These are phyloP conservation scores for Westerdykella sp. DNA, from an alignment of 2,329 filamentous ascomycete species.

Conservation along the genomic window DNA sequence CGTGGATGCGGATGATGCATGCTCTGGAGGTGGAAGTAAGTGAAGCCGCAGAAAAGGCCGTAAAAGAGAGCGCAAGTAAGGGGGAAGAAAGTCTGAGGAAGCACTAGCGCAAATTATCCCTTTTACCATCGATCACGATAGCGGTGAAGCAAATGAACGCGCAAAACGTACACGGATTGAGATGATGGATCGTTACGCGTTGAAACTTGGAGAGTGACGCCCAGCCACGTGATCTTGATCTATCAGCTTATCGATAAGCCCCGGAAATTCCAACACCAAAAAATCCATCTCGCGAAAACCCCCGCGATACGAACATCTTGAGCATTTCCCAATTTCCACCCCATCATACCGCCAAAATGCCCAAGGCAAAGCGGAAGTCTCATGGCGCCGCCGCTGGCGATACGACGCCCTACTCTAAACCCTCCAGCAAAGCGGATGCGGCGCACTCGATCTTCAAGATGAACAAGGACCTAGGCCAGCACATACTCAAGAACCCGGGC, in stretches of 20 bases:
- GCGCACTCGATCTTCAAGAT: slow-evolving; percentile 93
- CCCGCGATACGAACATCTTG: not conserved
- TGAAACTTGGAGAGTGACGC: not conserved
- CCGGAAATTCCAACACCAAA: slow-evolving; percentile 11
- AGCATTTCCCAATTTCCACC: not conserved
- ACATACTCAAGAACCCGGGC: slow-evolving; percentile 89
- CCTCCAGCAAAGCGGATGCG: slow-evolving; percentile 43
- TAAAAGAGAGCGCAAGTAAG: not conserved
- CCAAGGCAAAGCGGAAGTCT: slow-evolving; percentile 40
- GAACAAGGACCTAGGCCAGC: slow-evolving; percentile 83
- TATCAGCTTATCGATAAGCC: slow-evolving; percentile 16
- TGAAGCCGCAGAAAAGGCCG: not conserved
- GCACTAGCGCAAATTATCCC: no score
- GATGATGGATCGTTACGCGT: not conserved
- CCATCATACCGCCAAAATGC: slow-evolving; percentile 33
- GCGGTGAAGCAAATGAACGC: no score
- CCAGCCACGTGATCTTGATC: not conserved
- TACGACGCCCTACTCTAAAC: slow-evolving; percentile 41
- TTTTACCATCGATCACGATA: no score
- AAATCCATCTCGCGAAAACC: slow-evolving; percentile 7
- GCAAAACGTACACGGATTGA: no score
- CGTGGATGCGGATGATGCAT: no score
- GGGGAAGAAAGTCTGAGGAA: not conserved
- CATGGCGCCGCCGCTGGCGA: slow-evolving; percentile 24
- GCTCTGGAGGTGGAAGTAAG: no score